Conservation (phyloP, 352 stramenopile species). For the Phytophthora sansomeana region DNA sequence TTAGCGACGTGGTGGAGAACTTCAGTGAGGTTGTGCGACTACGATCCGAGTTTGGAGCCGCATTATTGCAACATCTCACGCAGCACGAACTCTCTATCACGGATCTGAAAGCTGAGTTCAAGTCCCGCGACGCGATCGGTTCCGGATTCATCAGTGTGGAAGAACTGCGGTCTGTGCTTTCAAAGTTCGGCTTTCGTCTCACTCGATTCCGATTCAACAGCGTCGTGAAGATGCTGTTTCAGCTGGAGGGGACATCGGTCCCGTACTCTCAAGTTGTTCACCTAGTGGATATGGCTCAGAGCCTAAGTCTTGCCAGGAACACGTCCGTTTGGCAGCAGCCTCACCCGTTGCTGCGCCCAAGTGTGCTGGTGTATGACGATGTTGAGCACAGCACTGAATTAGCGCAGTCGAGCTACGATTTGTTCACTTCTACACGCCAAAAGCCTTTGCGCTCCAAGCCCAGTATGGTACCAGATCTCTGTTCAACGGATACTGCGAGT, state of each 20-base stretch:
- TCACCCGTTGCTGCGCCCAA: conserved; percentile 30
- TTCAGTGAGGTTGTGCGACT: conserved; percentile 66
- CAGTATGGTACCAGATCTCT: too few species aligned
- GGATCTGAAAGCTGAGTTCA: conserved; percentile 46
- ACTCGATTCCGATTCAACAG: conserved; percentile 40
- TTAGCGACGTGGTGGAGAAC: conserved; percentile 65
- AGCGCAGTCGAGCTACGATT: conserved; percentile 25
- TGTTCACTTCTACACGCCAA: conserved; percentile 29
- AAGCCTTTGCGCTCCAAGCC: conserved; percentile 19
- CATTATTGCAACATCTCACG: conserved; percentile 35
- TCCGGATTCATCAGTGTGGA: conserved; percentile 51
- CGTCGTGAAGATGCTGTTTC: not conserved
- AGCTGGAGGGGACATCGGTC: conserved; percentile 20
- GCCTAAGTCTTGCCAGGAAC: conserved; percentile 19
- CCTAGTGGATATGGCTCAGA: conserved; percentile 45
- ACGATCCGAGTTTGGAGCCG: conserved; percentile 54
- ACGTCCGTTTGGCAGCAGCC: conserved; percentile 2
- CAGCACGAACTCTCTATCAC: conserved; percentile 24
- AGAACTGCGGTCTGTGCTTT: conserved; percentile 49
- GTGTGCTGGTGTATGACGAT: conserved; percentile 23
- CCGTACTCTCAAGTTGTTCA: conserved; percentile 53
- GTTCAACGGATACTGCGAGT: too few species aligned
- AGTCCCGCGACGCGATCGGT: conserved; percentile 26
- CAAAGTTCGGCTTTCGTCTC: conserved; percentile 51
- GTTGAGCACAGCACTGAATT: conserved; percentile 18